Conservation (phyloP, 345 rosid genomes). For the Erucastrum elatum region DNA sequence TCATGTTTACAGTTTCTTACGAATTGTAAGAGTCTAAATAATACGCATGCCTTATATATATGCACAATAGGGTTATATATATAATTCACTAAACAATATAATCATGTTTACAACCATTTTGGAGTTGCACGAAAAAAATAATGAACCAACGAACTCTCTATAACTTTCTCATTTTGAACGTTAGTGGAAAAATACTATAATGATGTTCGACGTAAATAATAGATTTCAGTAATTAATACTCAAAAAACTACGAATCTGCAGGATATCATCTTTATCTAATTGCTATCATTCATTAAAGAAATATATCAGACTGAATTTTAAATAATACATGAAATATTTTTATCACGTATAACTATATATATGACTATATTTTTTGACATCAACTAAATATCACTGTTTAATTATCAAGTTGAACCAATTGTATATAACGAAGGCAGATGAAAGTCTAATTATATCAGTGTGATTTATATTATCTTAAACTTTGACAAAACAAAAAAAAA, state of each 20-base stretch:
- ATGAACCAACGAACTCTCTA: background rate
- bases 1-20: too few relatives aligned
- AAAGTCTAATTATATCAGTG: background rate
- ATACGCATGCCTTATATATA: too few relatives aligned
- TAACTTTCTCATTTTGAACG: background rate
- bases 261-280: background rate
- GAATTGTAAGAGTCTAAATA: too few relatives aligned
- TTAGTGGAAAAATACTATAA: background rate
- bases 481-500: too few relatives aligned
- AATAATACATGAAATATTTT: background rate
- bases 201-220: background rate
- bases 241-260: background rate
- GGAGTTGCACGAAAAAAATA: background rate
- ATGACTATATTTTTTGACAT: background rate
- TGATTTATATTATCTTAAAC: constrained; percentile 15
- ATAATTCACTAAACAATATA: too few relatives aligned
- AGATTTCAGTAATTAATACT: too few relatives aligned
- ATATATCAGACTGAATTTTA: background rate
- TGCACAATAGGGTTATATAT: too few relatives aligned
- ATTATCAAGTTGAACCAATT: background rate
- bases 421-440: background rate
- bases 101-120: background rate
- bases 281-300: background rate
- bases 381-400: background rate
- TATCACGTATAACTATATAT: background rate